Base-by-base conservation (phyloP, 805 yeast species). In the Hermanozyma aechmeae region DNA sequence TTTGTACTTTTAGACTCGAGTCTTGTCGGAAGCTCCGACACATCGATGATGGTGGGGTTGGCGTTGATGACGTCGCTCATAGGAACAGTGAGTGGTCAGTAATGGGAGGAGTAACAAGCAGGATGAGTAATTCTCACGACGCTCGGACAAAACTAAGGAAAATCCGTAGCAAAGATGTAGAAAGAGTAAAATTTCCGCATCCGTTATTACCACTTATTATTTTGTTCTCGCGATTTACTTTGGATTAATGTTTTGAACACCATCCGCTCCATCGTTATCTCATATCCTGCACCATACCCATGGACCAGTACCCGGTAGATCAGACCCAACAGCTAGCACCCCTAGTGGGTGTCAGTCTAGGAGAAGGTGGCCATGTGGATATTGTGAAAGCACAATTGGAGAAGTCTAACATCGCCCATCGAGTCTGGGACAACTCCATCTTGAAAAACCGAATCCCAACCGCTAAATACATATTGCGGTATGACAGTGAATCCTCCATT, bases 41-140 rank as follows among this genome's bases (percentile, higher is more conserved):
- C 73, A 42, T 86, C 95, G 27, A 85, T 56, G 23, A 89, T 76
- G 18, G 79, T 76, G 14, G 98, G 98, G 50, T 86, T 87, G 17
- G 95, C 95, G 53, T 89, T 89, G 34, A 89, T 78, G 13, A 80
- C 80, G 33, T 84, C 95, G 2, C 85, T 64, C 89, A 79, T 81
- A 24, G n/a, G n/a, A n/a, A n/a, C n/a, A n/a, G n/a, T n/a, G n/a
- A n/a, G n/a, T n/a, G n/a, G n/a, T n/a, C n/a, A n/a, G n/a, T n/a
- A n/a, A n/a, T n/a, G n/a, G n/a, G n/a, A n/a, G n/a, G n/a, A n/a
- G n/a, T n/a, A n/a, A n/a, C n/a, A n/a, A n/a, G n/a, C n/a, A n/a
- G n/a, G n/a, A n/a, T n/a, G n/a, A n/a, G n/a, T n/a, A n/a, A n/a
- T n/a, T n/a, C n/a, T n/a, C n/a, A n/a, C n/a, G n/a, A n/a, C n/a